Conservation (phyloP, 1,284 basidiomycete genomes). For the Puccinia novopanici region DNA sequence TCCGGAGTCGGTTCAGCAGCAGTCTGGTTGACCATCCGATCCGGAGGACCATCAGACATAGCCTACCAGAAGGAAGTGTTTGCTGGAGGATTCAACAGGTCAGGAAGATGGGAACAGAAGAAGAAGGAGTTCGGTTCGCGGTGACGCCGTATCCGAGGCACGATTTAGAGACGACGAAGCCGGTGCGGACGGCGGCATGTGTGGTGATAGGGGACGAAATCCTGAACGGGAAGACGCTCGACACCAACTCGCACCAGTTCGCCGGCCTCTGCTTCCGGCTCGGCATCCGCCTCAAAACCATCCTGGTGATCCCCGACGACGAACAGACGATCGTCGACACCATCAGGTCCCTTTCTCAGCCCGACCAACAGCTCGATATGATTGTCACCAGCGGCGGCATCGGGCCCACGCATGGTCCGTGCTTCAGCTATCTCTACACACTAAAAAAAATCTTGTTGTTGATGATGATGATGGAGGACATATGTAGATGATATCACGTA, state of each 20-base stretch:
- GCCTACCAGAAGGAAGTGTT: too few species aligned
- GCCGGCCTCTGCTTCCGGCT: constrained; percentile 77
- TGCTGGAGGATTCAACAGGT: too few species aligned
- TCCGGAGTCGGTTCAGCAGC: too few species aligned
- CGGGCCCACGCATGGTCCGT: constrained; percentile 60
- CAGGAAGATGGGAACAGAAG: too few species aligned
- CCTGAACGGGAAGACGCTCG: constrained; percentile 81
- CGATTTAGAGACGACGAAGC: constrained; percentile 69
- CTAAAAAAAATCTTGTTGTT: too few species aligned
- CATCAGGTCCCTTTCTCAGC: constrained; percentile 73
- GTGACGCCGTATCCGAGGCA: constrained; percentile 67
- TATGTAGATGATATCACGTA: constrained; percentile 78
- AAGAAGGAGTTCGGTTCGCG: too few species aligned
- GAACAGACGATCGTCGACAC: constrained; percentile 86
- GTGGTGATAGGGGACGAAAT: constrained; percentile 81
- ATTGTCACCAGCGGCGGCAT: constrained; percentile 84
- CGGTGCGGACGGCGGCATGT: constrained; percentile 72
- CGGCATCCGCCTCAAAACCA: constrained; percentile 72
- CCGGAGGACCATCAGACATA: too few species aligned
- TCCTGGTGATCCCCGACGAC: constrained; percentile 89
- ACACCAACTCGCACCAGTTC: constrained; percentile 70
- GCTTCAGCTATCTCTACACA: too few species aligned
- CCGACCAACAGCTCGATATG: constrained; percentile 74
- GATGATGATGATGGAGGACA: too few species aligned
- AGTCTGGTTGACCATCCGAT: too few species aligned